Evolutionary conservation across 306 rosid species (phyloP), one percentile per base, ranked within the genome.

Genomic region (Malus sieversii): DNA sequence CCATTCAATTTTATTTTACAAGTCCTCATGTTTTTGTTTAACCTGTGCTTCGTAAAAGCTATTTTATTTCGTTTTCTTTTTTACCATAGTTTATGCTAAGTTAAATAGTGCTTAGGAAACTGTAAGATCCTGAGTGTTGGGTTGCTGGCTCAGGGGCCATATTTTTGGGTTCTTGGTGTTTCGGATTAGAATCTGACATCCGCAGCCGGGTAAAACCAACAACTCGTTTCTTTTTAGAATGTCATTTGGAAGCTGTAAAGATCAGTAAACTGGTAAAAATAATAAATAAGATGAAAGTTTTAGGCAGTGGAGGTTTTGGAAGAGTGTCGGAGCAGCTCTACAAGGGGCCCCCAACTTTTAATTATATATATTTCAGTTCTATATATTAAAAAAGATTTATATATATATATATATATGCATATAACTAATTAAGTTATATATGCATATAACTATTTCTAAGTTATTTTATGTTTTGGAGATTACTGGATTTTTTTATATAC

Each of bases 31-130:
- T 66, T 32, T 79, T 82, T 70, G 84, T 58, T 72, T 29, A 58
- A 79, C 58, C 71, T 67, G 80, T 62, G 81, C 78, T 82, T 74
- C 80, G 84, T 84, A 80, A 80, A 79, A 64, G 32, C 71, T 10
- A 35, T 35, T 6, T 6, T 35, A 6, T 35, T 35, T 35, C 40
- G 8, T 35, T 1, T 35, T 35, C 40, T 6, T 35, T 35, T 35
- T 35, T 6, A 35, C 40, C 40, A 5, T 35, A 35, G 5, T 73
- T 65, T 61, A 66, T 78, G 66, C 57, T 14, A 45, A 3, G 20
- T 62, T 51, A 68, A 64, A 46, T 23, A 22, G 25, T 57, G 68
- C 75, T 79, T 79, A n/a, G 82, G 70, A 69, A 69, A 62, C 63
- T 8, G 75, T 33, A 60, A 58, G 23, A 15, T 40, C 63, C 48